These are phyloP conservation scores for Marasmius oreades DNA, from an alignment of 1,284 basidiomycete species.

Conservation along the genomic window DNA sequence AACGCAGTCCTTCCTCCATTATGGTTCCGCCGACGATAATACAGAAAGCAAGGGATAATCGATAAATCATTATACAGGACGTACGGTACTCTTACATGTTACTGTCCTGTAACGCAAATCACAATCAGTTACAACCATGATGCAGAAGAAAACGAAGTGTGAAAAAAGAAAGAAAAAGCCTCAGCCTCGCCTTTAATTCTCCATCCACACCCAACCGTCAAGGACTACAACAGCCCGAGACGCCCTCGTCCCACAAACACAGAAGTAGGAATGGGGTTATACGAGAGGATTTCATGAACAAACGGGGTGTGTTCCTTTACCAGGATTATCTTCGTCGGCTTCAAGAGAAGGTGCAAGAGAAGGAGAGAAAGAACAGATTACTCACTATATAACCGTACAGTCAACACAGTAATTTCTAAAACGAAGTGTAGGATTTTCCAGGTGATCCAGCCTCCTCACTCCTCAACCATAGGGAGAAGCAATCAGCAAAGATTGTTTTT, in stretches of 20 bases:
- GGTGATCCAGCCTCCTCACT: conserved; percentile 86
- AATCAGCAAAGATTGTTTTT: conserved; percentile 89
- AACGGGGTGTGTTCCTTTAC: conserved; percentile 78
- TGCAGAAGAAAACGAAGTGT: background rate
- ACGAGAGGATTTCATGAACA: conserved; percentile 28
- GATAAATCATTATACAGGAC: no score
- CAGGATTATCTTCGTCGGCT: conserved; percentile 78
- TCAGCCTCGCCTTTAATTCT: conserved; percentile 86
- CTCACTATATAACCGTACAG: conserved; percentile 8
- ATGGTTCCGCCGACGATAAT: no score
- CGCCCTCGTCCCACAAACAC: conserved; percentile 17
- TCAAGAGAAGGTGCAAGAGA: conserved; percentile 16
- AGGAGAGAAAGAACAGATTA: conserved; percentile 27
- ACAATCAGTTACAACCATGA: background rate
- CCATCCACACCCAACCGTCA: conserved; percentile 60
- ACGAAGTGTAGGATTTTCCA: conserved; percentile 65
- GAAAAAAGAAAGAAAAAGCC: conserved; percentile 26
- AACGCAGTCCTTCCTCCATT: no score
- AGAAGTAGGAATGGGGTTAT: conserved; percentile 11
- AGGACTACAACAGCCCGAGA: conserved; percentile 13
- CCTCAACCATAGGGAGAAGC: conserved; percentile 84
- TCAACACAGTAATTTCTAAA: background rate
- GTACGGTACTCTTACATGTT: no score
- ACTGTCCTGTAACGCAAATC: no score
- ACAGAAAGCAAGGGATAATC: no score